Percentiles rank a stretch among this genome's conserved stretches.
These are phyloP conservation scores for Colletotrichum orbiculare DNA, from an alignment of 2,329 filamentous ascomycete genomes.

Conservation along the genomic window DNA sequence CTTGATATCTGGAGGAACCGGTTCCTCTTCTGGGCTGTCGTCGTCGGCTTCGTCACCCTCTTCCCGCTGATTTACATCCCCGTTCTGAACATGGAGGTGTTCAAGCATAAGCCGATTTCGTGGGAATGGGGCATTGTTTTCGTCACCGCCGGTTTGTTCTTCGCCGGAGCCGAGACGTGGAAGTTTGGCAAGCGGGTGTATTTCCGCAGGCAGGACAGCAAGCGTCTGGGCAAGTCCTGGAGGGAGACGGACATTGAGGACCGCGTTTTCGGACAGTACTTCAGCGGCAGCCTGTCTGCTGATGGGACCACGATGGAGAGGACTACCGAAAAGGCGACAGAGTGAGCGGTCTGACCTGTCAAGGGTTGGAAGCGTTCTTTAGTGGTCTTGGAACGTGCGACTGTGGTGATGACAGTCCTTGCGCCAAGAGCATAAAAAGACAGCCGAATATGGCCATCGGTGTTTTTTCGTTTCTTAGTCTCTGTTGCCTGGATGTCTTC, in stretches of 20 bases:
- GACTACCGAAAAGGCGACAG: no score
- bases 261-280: conserved; percentile 24
- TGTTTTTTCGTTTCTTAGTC: no score
- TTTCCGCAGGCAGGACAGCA: conserved; percentile 26
- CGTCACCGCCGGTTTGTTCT: conserved; percentile 57
- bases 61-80: conserved; percentile 59
- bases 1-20: conserved; percentile 64
- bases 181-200: conserved; percentile 58
- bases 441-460: no score
- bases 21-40: conserved; percentile 61
- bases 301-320: no score
- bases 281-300: neutral
- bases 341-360: no score
- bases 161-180: conserved; percentile 61
- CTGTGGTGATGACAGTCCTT: no score
- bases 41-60: conserved; percentile 46
- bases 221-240: conserved; percentile 18
- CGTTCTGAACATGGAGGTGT: conserved; percentile 60
- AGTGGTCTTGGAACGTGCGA: no score
- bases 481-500: no score
- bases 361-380: no score
- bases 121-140: conserved; percentile 63
- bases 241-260: conserved; percentile 33
- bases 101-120: conserved; percentile 56
- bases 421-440: no score